These are phyloP conservation scores for Didymella segeticola DNA, from an alignment of 2,329 filamentous ascomycete species.

Conservation along the genomic window DNA sequence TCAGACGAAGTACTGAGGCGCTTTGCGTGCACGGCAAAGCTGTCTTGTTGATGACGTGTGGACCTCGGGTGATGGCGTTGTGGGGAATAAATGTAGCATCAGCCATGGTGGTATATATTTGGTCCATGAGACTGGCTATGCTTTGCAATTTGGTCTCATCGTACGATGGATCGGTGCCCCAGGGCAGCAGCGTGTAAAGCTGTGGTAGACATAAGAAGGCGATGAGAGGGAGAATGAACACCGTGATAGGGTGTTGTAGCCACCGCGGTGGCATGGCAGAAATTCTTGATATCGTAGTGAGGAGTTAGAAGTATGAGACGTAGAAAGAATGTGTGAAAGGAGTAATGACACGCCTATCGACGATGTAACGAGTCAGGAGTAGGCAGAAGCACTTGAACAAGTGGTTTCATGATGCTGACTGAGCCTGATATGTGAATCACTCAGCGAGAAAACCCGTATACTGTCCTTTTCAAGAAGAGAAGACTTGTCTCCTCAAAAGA, in stretches of 20 bases:
- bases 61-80: slow-evolving; percentile 20
- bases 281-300: neutral
- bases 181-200: slow-evolving; percentile 7
- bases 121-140: slow-evolving; percentile 20
- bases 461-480: neutral
- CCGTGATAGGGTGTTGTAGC: slow-evolving; percentile 16
- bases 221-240: slow-evolving; percentile 16
- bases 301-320: no score
- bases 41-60: slow-evolving; percentile 22
- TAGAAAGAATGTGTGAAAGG: neutral
- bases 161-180: slow-evolving; percentile 4
- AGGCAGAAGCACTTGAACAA: neutral
- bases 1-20: slow-evolving; percentile 17
- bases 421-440: neutral
- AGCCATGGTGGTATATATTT: slow-evolving; percentile 19
- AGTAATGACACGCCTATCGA: neutral
- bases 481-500: neutral
- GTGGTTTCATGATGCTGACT: slow-evolving; percentile 2
- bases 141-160: slow-evolving; percentile 16
- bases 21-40: slow-evolving; percentile 15
- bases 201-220: slow-evolving; percentile 5
- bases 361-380: neutral
- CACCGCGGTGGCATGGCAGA: slow-evolving; percentile 11
- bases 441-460: neutral
- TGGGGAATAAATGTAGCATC: slow-evolving; percentile 23